Evolutionary conservation across 169 alveolate species (phyloP).

Genomic region (Amoebophrya sp.): DNA sequence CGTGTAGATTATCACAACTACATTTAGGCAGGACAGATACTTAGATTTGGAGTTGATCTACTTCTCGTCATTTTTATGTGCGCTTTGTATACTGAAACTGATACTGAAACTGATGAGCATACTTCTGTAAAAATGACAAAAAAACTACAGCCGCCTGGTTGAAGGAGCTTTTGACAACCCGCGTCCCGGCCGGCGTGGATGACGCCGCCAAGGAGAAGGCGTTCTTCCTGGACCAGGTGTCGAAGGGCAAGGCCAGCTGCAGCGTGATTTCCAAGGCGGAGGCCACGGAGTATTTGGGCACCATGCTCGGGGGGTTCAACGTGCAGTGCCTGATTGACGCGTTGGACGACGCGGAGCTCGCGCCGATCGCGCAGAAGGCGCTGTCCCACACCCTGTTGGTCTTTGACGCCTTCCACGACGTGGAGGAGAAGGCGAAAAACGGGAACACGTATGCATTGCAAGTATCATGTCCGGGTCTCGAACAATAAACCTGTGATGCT

Average conservation of each 20-base stretch:
- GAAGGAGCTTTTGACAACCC: neutral
- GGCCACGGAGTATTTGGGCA: constrained; percentile 14
- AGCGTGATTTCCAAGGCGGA: neutral
- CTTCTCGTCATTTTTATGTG: too few species aligned
- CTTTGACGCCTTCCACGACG: constrained; percentile 47
- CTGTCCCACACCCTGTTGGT: constrained; percentile 31
- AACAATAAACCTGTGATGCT: too few species aligned
- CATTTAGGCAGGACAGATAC: too few species aligned
- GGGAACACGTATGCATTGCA: constrained; percentile 41
- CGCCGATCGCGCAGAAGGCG: neutral
- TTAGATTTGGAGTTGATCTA: too few species aligned
- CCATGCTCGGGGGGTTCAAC: neutral
- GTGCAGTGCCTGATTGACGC: neutral
- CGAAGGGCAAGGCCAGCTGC: neutral
- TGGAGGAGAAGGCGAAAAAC: constrained; percentile 43
- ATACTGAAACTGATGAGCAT: neutral
- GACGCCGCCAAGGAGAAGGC: neutral
- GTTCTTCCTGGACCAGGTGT: neutral
- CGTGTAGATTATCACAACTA: too few species aligned
- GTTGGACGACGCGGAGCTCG: neutral
- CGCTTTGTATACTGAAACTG: too few species aligned
- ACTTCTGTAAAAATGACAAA: neutral
- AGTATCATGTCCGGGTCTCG: neutral
- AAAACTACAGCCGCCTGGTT: neutral
- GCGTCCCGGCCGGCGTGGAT: neutral